These are phyloP conservation scores for Neodidymelliopsis sp. DNA, from an alignment of 2,329 filamentous ascomycete genomes.

Conservation along the genomic window DNA sequence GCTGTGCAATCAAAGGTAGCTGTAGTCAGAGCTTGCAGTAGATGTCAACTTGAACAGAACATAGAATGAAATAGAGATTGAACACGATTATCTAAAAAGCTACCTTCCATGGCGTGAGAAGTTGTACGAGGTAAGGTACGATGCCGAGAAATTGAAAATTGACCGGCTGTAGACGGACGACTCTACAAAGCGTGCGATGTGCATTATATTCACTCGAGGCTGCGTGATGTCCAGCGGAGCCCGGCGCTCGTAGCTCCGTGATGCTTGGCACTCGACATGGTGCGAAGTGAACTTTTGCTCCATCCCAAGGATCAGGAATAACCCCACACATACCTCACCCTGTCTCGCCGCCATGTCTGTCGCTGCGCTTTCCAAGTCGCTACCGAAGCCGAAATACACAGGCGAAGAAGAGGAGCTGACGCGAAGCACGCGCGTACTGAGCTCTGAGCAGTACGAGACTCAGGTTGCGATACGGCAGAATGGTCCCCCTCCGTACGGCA, in stretches of 20 bases:
- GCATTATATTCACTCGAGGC: too few relatives aligned
- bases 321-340: constrained; percentile 9
- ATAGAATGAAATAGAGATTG: too few relatives aligned
- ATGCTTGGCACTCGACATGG: constrained; percentile 3
- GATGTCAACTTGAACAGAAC: too few relatives aligned
- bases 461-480: constrained; percentile 76
- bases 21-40: too few relatives aligned
- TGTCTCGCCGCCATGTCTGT: constrained; percentile 41
- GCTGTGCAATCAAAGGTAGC: too few relatives aligned
- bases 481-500: constrained; percentile 87
- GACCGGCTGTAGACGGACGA: too few relatives aligned
- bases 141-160: too few relatives aligned
- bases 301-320: constrained; percentile 4
- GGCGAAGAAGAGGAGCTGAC: constrained; percentile 87
- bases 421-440: constrained; percentile 82
- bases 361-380: constrained; percentile 75
- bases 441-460: constrained; percentile 80
- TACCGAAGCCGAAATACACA: constrained; percentile 90
- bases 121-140: too few relatives aligned
- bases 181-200: too few relatives aligned
- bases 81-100: too few relatives aligned
- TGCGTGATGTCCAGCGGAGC: constrained; percentile 3
- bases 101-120: too few relatives aligned
- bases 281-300: constrained; percentile 15
- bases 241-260: constrained; percentile 1